phyloP scores from a whole-genome alignment of 1,139 yeast species.

The Pneumocystis carinii region DNA sequence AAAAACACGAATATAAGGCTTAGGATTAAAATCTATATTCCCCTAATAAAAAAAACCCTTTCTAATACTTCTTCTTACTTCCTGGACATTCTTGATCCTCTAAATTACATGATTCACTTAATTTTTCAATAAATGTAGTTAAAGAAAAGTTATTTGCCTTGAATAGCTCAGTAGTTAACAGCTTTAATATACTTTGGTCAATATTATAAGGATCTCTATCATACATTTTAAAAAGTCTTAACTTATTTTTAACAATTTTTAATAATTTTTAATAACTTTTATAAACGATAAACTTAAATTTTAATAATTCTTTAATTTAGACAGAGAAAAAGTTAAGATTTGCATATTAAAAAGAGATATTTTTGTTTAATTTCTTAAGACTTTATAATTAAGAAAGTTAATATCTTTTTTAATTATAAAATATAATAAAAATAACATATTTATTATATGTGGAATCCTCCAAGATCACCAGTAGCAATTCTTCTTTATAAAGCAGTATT shows the following conservation, averaged over 20 bases:
- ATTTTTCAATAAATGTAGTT: conserved; percentile 67
- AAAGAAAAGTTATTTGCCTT: conserved; percentile 46
- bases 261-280: no score
- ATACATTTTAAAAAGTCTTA: background rate
- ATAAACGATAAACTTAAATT: no score
- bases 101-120: conserved; percentile 54
- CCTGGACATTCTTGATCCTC: conserved; percentile 7
- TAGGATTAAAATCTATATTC: conserved; percentile 46
- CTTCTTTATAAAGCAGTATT: background rate
- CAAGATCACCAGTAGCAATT: background rate
- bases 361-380: no score
- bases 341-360: no score
- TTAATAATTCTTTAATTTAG: no score
- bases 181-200: conserved; percentile 55
- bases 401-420: no score
- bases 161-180: conserved; percentile 41
- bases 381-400: no score
- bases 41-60: background rate
- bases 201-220: conserved; percentile 33
- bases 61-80: conserved; percentile 24
- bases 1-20: conserved; percentile 85
- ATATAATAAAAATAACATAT: background rate
- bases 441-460: background rate
- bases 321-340: no score
- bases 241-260: background rate